phyloP scores from a whole-genome alignment of 2,329 filamentous ascomycete genomes.

The Leptographium galeiforme region DNA sequence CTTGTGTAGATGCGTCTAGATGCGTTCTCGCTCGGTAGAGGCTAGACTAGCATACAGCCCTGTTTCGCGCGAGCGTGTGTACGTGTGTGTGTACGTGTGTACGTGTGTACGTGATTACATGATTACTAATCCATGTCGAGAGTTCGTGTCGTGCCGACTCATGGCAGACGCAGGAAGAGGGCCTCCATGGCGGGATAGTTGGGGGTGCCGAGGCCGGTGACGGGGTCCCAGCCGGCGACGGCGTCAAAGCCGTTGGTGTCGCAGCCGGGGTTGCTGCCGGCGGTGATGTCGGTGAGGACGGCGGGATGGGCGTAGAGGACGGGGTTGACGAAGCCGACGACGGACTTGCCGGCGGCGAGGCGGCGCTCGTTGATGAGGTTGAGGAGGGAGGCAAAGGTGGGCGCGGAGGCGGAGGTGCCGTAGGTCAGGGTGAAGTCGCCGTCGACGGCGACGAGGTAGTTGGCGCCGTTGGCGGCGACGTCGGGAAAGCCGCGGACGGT shows the following conservation, averaged over 20 bases:
- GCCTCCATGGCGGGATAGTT: conserved; percentile 19
- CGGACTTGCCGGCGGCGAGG: conserved; percentile 30
- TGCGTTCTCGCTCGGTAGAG: too few relatives aligned
- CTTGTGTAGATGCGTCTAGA: too few relatives aligned
- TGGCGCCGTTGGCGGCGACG: conserved; percentile 15
- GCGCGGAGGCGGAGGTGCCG: conserved; percentile 38
- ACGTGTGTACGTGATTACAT: too few relatives aligned
- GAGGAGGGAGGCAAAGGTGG: conserved; percentile 44
- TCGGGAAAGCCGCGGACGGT: conserved; percentile 16
- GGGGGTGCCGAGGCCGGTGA: conserved; percentile 15
- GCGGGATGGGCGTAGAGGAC: conserved; percentile 16
- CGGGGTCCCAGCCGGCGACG: conserved; percentile 15
- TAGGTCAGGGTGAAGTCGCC: conserved; percentile 28
- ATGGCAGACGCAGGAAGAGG: conserved; percentile 15
- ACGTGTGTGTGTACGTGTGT: too few relatives aligned
- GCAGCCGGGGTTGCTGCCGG: conserved; percentile 18
- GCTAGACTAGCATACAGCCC: too few relatives aligned
- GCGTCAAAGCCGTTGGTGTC: conserved; percentile 19
- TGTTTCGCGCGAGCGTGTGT: too few relatives aligned
- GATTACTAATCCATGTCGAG: too few relatives aligned
- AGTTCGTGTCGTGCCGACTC: background rate
- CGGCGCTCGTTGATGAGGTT: conserved; percentile 50
- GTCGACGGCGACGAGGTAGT: conserved; percentile 27
- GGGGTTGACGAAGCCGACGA: conserved; percentile 23
- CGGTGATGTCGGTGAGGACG: conserved; percentile 17